Evolutionary conservation across 192 early-diverging fungal species (phyloP).

Genomic region (Haplosporangium gracile): DNA sequence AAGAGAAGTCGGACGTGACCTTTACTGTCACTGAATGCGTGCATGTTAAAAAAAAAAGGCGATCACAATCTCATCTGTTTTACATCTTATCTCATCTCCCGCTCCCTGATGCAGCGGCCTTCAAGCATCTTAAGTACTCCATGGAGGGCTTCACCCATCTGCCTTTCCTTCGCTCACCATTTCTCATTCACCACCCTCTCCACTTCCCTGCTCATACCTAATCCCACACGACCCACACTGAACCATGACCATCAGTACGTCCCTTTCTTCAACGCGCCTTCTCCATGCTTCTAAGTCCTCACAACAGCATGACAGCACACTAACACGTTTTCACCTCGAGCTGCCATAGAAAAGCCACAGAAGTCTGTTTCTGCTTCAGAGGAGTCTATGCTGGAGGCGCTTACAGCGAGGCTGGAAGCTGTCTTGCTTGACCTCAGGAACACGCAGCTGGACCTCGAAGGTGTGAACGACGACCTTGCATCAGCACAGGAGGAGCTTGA

Average conservation of each 20-base stretch:
- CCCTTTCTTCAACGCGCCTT: neutral
- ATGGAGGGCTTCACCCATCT: neutral
- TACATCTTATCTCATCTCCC: too few relatives aligned
- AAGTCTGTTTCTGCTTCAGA: constrained; percentile 17
- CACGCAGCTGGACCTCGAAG: constrained; percentile 25
- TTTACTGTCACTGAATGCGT: too few relatives aligned
- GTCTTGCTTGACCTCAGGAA: constrained; percentile 44
- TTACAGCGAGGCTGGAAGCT: constrained; percentile 23
- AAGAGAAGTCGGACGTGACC: too few relatives aligned
- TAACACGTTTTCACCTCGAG: neutral
- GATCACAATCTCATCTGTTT: too few relatives aligned
- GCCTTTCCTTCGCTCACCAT: neutral
- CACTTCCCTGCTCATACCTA: constrained; percentile 9
- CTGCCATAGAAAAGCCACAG: constrained; percentile 13
- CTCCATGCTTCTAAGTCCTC: constrained; percentile 6
- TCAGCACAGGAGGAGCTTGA: constrained; percentile 23
- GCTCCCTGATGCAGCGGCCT: too few relatives aligned
- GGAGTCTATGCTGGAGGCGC: constrained; percentile 27
- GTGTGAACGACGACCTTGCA: constrained; percentile 20
- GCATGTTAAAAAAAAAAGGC: too few relatives aligned
- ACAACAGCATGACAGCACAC: constrained; percentile 14
- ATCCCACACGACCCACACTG: constrained; percentile 7
- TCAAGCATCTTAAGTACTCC: too few relatives aligned
- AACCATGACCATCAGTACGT: constrained; percentile 27
- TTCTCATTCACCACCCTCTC: neutral